These are phyloP conservation scores for Cetraspora pellucida DNA, from an alignment of 192 early-diverging fungal species.

Conservation along the genomic window DNA sequence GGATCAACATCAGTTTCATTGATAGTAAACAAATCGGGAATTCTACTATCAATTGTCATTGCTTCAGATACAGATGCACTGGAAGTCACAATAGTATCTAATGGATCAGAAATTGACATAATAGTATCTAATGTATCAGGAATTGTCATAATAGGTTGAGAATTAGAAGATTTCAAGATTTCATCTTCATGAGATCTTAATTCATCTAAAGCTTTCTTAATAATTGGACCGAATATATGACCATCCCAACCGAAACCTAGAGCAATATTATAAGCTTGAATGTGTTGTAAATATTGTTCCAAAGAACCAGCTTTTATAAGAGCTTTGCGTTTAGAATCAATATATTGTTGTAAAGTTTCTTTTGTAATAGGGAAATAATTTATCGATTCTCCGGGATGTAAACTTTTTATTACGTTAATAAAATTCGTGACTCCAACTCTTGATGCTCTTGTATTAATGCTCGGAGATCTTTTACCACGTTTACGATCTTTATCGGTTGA, in stretches of 20 bases:
- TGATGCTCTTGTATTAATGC: conserved; percentile 25
- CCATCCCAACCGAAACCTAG: conserved; percentile 30
- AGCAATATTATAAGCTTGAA: conserved; percentile 31
- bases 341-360: conserved; percentile 24
- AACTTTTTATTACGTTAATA: conserved; percentile 27
- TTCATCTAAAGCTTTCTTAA: conserved; percentile 33
- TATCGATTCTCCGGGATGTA: conserved; percentile 23
- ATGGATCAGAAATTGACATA: not conserved
- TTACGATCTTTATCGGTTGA: not conserved
- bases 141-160: not conserved
- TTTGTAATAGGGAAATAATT: conserved; percentile 31
- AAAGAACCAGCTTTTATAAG: conserved; percentile 32
- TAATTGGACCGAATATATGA: conserved; percentile 15
- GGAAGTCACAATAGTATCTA: not conserved
- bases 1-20: not conserved
- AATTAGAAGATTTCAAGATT: not conserved
- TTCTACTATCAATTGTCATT: not conserved
- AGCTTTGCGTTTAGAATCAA: conserved; percentile 21
- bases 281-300: conserved; percentile 35
- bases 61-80: not conserved
- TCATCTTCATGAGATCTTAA: conserved; percentile 22
- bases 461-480: conserved; percentile 13
- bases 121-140: not conserved
- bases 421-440: conserved; percentile 32
- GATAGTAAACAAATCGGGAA: not conserved